Evolutionary conservation across 129 eudicot species (phyloP), one percentile per base, ranked within the genome.

Genomic region (Glebionis coronaria): DNA sequence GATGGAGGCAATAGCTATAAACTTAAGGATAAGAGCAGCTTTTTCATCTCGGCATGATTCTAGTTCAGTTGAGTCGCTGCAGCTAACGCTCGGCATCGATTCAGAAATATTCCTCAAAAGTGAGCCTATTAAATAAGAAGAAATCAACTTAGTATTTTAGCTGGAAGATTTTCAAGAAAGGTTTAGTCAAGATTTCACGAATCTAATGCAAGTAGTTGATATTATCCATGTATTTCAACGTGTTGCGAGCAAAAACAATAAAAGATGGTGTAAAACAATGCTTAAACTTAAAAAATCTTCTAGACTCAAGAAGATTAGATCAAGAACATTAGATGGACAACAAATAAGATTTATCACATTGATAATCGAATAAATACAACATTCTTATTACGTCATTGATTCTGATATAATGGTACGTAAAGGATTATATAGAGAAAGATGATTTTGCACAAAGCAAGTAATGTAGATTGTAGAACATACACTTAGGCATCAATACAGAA

Each of bases 31-130:
- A 66, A 91, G 73, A 1, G 95, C 93, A 2, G 53, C 65, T 12
- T 81, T 69, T 61, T 82, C 90, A 68, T 87, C 82, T 10, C 86
- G 90, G 69, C 97, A 91, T 8, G 72, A 70, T 12, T 78, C 86
- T 4, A 57, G 3, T 4, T 79, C 95, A 8, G 69, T 69, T 1
- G 56, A 57, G 54, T 59, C 73, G 27, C 75, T 80, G 71, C 97
- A 90, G 28, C 81, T 59, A 18, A 64, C 44, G 61, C 63, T 77
- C 15, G 95, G 81, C 82, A 91, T 72, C 16, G 93, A 82, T 60
- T 79, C 78, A 25, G 90, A 82, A 31, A 90, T 61, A 12, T 72
- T 76, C 78, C 63, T 81, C 67, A 82, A 21, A 51, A 90, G 50
- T 8, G 80, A 79, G 60, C 73, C 97, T 73, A 69, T 70, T 49